Evolutionary conservation across 768 basidiomycete species (phyloP).

Genomic region (Boletus tylopilopsis): DNA sequence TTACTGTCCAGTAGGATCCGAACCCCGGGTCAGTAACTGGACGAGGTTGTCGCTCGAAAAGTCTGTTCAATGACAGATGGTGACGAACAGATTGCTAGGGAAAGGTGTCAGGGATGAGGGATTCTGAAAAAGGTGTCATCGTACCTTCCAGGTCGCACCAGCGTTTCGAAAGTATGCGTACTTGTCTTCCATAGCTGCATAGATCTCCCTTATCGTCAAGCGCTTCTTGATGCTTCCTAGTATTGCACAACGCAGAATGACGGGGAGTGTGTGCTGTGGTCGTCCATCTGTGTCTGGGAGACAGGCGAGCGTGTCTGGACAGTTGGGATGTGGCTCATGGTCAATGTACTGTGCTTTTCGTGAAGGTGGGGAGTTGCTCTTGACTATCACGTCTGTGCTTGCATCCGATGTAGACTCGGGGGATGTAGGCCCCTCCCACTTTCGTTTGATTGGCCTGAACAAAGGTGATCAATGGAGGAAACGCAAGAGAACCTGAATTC

Average conservation of each 20-base stretch:
- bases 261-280: constrained; percentile 81
- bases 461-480: constrained; percentile 23
- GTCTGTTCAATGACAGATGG: constrained; percentile 75
- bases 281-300: constrained; percentile 74
- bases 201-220: constrained; percentile 81
- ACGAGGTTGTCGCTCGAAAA: constrained; percentile 79
- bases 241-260: constrained; percentile 82
- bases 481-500: constrained; percentile 1
- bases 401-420: constrained; percentile 36
- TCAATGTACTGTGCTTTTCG: constrained; percentile 32
- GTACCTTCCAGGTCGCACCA: constrained; percentile 83
- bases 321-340: constrained; percentile 68
- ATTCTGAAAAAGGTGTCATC: constrained; percentile 2
- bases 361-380: constrained; percentile 15
- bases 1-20: constrained; percentile 90
- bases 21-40: constrained; percentile 84
- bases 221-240: constrained; percentile 71
- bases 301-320: constrained; percentile 74
- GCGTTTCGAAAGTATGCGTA: constrained; percentile 79
- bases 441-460: constrained; percentile 28
- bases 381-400: constrained; percentile 28
- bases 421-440: constrained; percentile 24
- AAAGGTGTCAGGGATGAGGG: constrained; percentile 4
- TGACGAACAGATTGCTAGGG: constrained; percentile 83
- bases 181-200: constrained; percentile 83